phyloP scores from a whole-genome alignment of 2,329 filamentous ascomycete species.

The Cladosporium sp. region DNA sequence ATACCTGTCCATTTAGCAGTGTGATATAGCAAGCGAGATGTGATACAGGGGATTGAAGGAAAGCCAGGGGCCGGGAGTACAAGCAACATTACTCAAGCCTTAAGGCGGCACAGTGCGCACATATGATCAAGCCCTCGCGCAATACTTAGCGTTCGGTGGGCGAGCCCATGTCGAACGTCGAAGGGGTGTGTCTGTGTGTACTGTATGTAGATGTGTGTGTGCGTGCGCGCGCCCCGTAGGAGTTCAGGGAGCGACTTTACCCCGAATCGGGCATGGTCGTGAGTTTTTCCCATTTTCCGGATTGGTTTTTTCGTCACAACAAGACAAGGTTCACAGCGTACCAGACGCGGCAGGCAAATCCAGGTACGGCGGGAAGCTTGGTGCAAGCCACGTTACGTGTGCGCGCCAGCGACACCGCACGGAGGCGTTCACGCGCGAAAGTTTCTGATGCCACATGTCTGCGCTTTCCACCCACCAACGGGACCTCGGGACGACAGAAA shows the following conservation, averaged over 20 bases:
- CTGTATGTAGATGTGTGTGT: too few relatives aligned
- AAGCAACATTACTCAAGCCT: not conserved
- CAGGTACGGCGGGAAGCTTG: not conserved
- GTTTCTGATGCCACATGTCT: not conserved
- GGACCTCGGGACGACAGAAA: not conserved
- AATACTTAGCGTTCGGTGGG: not conserved
- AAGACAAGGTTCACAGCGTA: not conserved
- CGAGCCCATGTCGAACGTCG: not conserved
- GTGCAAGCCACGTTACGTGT: slow-evolving; percentile 5
- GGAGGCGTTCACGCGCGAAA: not conserved
- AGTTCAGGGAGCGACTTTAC: not conserved
- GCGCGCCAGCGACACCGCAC: not conserved
- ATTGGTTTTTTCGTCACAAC: slow-evolving; percentile 8
- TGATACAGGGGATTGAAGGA: not conserved
- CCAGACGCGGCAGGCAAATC: too few relatives aligned
- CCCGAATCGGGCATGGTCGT: not conserved
- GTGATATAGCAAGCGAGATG: not conserved
- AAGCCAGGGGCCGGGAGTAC: not conserved
- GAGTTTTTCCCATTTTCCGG: too few relatives aligned
- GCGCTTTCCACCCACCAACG: too few relatives aligned
- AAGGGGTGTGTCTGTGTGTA: not conserved
- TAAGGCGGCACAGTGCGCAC: not conserved
- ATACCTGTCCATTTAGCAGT: not conserved
- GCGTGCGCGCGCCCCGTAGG: not conserved
- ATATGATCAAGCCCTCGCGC: not conserved